Evolutionary conservation across 345 rosid genomes (phyloP), one percentile per base, ranked within the genome.

Genomic region (Mercurialis annua): DNA sequence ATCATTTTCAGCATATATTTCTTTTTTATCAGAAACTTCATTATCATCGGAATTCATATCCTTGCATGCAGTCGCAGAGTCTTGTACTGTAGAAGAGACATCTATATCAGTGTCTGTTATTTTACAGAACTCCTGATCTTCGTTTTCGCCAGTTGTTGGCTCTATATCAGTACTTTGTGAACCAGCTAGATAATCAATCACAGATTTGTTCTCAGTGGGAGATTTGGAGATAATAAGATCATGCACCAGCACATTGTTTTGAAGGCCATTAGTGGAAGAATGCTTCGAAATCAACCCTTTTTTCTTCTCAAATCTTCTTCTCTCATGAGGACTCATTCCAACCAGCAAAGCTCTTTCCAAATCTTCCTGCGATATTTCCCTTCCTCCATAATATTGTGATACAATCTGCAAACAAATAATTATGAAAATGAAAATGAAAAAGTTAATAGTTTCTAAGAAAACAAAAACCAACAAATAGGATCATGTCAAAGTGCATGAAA

Each of bases 251-350:
- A 82, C 72, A 58, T 71, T 77, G 56, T 72, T 80, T 42, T 66
- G 44, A 73, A 64, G 56, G 54, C 40, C 15, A 34, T 42, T 57
- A 38, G 46, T 62, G 46, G 59, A 47, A 70, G 78, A 72, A 48
- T 64, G 69, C 67, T 84, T 81, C 9, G 77, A 72, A 62, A 88
- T 71, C 38, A 71, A 56, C 15, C 87, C 87, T 80, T 80, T 84
- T 81, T 84, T 94, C 81, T 87, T 85, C 75, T 80, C 81, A 33
- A 80, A 72, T 68, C 84, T 78, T 79, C 89, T 86, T 78, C 84
- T 84, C 78, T 90, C 98, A 50, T 90, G 89, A 73, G 98, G 87
- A 73, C 93, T 89, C 92, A 92, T 83, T 65, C 98, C 98, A 48
- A 86, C 85, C 54, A 85, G 77, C 80, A 94, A 71, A 76, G 98